phyloP scores from a whole-genome alignment of 2,329 filamentous ascomycete genomes.

The Cercospora janseana region DNA sequence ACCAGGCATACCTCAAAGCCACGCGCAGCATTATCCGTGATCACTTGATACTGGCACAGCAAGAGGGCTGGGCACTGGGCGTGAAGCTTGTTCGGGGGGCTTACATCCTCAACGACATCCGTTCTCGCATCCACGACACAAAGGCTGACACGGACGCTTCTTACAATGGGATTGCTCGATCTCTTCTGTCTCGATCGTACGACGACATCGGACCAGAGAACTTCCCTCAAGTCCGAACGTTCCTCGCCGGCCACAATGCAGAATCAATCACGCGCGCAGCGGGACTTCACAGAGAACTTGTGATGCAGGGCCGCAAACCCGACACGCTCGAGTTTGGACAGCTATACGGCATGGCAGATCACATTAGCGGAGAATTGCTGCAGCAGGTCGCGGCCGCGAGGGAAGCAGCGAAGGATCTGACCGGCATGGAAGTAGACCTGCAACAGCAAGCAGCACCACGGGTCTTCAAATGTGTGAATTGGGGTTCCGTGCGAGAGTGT shows the following conservation, averaged over 20 bases:
- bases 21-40: conserved; percentile 46
- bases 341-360: conserved; percentile 35
- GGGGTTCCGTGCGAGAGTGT: conserved; percentile 34
- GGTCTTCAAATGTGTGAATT: conserved; percentile 34
- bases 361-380: conserved; percentile 7
- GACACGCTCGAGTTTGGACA: conserved; percentile 31
- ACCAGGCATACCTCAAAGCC: conserved; percentile 55
- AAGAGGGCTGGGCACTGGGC: conserved; percentile 51
- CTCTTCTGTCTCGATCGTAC: conserved; percentile 28
- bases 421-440: conserved; percentile 9
- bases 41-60: conserved; percentile 47
- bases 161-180: conserved; percentile 31
- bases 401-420: conserved; percentile 18
- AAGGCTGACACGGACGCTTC: conserved; percentile 32
- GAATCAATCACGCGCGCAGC: conserved; percentile 25
- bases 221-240: conserved; percentile 29
- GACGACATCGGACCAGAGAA: conserved; percentile 25
- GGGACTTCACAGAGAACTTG: conserved; percentile 21
- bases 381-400: conserved; percentile 2
- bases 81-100: conserved; percentile 56
- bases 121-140: conserved; percentile 31
- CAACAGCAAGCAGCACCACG: conserved; percentile 19
- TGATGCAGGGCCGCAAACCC: conserved; percentile 19
- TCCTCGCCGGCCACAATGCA: conserved; percentile 37
- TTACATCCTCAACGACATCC: conserved; percentile 51